Evolutionary conservation across 2,329 filamentous ascomycete species (phyloP).

Genomic region (Coniochaeta sp.): DNA sequence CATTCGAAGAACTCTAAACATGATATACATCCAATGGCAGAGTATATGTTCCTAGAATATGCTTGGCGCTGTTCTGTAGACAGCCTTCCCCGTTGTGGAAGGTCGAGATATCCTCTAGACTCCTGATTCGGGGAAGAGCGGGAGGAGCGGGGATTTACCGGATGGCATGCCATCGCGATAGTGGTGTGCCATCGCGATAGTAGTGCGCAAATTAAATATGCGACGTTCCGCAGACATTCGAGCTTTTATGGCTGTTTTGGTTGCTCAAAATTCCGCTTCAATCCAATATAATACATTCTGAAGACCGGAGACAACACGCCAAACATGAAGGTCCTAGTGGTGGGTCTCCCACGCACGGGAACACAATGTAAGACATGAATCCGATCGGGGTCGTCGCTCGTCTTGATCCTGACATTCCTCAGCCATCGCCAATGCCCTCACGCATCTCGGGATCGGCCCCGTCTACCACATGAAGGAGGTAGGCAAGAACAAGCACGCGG

Average conservation of each 20-base stretch:
- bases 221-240: too few relatives aligned
- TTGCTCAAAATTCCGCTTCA: too few relatives aligned
- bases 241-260: too few relatives aligned
- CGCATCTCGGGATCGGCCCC: constrained; percentile 19
- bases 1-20: too few relatives aligned
- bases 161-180: neutral
- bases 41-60: neutral
- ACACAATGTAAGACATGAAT: constrained; percentile 19
- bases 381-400: neutral
- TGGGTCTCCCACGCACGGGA: constrained; percentile 25
- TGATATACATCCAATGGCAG: too few relatives aligned
- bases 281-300: too few relatives aligned
- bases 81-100: neutral
- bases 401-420: neutral
- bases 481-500: constrained; percentile 22
- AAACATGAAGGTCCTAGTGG: constrained; percentile 24
- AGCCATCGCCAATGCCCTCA: constrained; percentile 23
- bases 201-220: too few relatives aligned
- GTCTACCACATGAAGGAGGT: constrained; percentile 27
- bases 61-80: neutral
- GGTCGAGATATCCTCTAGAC: neutral
- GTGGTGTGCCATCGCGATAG: too few relatives aligned
- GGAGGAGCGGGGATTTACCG: neutral
- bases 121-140: neutral
- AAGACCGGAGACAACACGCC: neutral